Base-by-base conservation (phyloP, 768 basidiomycete genomes). In the Xerocomus brunneocitrinus region DNA sequence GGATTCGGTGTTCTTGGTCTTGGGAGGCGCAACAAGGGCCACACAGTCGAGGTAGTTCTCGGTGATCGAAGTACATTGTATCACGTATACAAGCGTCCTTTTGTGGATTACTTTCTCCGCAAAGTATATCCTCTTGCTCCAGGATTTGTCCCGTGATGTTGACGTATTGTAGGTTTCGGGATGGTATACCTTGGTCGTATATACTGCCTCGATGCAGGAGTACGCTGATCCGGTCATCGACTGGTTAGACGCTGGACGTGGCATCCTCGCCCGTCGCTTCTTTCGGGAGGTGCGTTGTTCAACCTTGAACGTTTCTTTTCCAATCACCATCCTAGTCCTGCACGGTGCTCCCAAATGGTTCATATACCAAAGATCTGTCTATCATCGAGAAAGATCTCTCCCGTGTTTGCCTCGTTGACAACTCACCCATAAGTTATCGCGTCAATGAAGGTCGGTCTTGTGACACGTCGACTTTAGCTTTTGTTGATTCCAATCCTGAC, bases 171-270 rank as follows among this genome's bases (percentile, higher is more conserved):
- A 98, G 95, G 95, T 98, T 38, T 95, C 97, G 30, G 79, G 86
- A 25, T 99, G 97, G 97, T 99, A 99, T 73, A 98, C 95, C 1
- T 81, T 99, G 55, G 94, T 99, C 49, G 93, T 99, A 58, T 99
- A 95, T 73, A 99, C 97, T 31, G 97, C 97, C 7, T 98, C 95
- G 8, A 92, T 99, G 91, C 89, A 94, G 65, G 97, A 99, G 72
- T 99, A 99, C 69, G 97, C 97, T 56, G 97, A 99, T 75, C 97
- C 97, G 0, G 95, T 99, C 28, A 99, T 99, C 60, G 97, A 99
- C 72, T 99, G 97, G 97, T 75, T 99, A 50, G 97, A 99, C 67
- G 92, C 87, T 50, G 92, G 94, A 4, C 82, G 92, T 42, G 95
- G 94, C 16, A 90, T 98, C 53, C 81, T 99, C 34, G 82, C 79